Base-by-base conservation (phyloP, 1,284 basidiomycete genomes). In the Microstroma glucosiphilum region DNA sequence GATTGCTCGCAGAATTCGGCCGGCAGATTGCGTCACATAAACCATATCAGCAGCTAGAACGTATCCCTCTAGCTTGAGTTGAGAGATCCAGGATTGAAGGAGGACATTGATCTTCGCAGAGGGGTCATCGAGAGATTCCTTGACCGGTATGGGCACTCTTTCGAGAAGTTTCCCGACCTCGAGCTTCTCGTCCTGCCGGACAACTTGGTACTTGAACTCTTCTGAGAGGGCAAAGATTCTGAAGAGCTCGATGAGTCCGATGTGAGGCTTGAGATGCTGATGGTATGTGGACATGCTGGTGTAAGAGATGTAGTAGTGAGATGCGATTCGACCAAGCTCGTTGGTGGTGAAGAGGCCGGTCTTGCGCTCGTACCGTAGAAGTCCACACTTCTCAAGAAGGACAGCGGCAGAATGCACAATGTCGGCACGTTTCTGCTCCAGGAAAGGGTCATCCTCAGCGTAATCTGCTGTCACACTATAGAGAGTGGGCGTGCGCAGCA, bases 41-140 rank as follows among this genome's bases (percentile, higher is more conserved):
- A 97, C 93, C 96, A 98, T 98, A 80, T 98, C 94, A 1, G 94
- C 92, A 17, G 97, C 90, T 19, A 98, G 87, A 7, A 93, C 93
- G 77, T 97, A 98, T 82, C 91, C 92, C 65, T 94, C 90, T 1
- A 98, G 85, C 80, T 92, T 96, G 60, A 97, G 86, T 72, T 92
- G 88, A 0, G 92, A 96, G 69, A 98, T 92, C 80, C 90, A 97
- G 0, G 94, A 88, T 77, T 99, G 96, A 0, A 98, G 82, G 0
- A 98, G 84, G 1, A 97, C 92, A 72, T 98, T 98, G 81, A 98
- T 91, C 82, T 99, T 99, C 37, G 96, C 90, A 0, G 91, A 89
- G 0, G 92, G 91, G 76, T 98, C 94, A 69, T 97, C 94, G 4
- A 96, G 90, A 57, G 88, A 85, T 80, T 99, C 96, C 82, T 98